Conservation (phyloP, 345 rosid genomes). For the Eucalyptus melliodora region DNA sequence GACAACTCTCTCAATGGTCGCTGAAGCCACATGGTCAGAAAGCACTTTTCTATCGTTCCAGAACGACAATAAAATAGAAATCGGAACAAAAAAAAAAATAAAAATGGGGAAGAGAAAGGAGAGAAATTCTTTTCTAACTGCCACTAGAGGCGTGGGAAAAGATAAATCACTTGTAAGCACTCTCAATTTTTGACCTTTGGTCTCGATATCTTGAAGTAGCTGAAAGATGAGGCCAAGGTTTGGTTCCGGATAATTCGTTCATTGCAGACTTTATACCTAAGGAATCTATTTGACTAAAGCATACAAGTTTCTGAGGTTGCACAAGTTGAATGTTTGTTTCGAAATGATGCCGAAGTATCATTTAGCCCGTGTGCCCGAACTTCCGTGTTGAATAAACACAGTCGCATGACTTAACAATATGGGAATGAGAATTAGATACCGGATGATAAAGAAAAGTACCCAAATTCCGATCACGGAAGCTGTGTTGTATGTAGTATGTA, state of each 20-base stretch:
- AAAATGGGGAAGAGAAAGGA: neutral
- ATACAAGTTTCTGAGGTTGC: neutral
- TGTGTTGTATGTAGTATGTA: neutral
- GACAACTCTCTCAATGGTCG: neutral
- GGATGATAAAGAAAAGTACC: neutral
- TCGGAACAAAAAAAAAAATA: neutral
- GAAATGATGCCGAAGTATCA: neutral
- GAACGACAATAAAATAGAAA: neutral
- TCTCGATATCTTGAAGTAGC: neutral
- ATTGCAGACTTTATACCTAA: neutral
- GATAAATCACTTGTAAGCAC: neutral
- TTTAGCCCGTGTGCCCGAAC: fast-evolving
- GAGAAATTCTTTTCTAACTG: neutral
- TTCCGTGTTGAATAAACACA: fast-evolving
- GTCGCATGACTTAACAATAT: fast-evolving
- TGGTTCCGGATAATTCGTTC: neutral
- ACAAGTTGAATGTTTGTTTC: fast-evolving
- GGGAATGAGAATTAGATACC: neutral
- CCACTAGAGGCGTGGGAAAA: neutral
- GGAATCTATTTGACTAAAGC: neutral
- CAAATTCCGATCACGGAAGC: neutral
- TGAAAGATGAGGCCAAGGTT: neutral
- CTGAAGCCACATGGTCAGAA: neutral
- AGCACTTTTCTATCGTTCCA: neutral
- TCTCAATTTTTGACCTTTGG: neutral